Conservation (phyloP, 345 rosid species). For the Citrus sp. region DNA sequence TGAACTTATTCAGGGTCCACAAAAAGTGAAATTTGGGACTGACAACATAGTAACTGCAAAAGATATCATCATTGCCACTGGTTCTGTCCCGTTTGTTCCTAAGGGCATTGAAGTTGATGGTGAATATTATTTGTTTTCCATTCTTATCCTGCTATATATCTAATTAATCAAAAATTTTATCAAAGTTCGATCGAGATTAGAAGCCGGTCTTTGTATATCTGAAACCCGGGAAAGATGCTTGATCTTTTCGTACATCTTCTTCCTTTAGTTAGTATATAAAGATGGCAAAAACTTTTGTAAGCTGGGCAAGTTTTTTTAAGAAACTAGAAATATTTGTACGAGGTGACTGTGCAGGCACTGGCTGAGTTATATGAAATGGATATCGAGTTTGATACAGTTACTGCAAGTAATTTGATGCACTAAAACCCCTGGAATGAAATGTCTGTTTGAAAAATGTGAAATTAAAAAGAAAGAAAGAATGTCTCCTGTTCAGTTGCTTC, state of each 20-base stretch:
- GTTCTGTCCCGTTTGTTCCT: constrained; percentile 97
- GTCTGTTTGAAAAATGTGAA: neutral
- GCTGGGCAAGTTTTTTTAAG: neutral
- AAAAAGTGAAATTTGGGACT: constrained; percentile 85
- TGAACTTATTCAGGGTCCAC: constrained; percentile 63
- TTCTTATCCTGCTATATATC: neutral
- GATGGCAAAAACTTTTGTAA: neutral
- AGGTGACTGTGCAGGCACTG: neutral
- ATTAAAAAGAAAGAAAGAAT: neutral
- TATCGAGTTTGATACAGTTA: neutral
- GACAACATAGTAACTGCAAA: constrained; percentile 67
- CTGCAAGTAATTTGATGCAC: neutral
- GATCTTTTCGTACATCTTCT: neutral
- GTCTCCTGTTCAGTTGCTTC: neutral
- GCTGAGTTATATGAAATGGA: neutral
- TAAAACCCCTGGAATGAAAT: neutral
- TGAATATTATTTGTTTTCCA: constrained; percentile 23
- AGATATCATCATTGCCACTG: constrained; percentile 90
- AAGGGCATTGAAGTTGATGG: constrained; percentile 99
- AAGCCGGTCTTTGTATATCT: neutral
- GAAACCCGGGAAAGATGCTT: neutral
- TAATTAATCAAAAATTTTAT: constrained; percentile 5
- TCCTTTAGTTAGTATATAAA: neutral
- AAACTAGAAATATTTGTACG: neutral
- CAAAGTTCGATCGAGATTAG: neutral